Percentiles rank a stretch among this genome's conserved stretches.
Conservation (phyloP, 257 asterid genomes). For the Pogostemon cablin region DNA sequence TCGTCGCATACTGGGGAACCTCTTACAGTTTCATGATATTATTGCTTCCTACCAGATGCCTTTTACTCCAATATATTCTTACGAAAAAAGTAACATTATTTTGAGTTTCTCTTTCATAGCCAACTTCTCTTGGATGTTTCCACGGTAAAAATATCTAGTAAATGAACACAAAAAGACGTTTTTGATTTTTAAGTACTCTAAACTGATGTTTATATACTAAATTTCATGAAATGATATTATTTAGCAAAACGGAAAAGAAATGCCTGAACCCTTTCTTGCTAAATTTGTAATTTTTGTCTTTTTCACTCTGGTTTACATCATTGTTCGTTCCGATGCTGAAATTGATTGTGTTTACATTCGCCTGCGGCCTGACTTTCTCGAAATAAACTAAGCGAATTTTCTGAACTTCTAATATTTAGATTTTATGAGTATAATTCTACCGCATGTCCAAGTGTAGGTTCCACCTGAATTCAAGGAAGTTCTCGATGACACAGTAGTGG, state of each 20-base stretch:
- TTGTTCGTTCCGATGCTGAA: slow-evolving; percentile 22
- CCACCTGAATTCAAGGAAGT: slow-evolving; percentile 89
- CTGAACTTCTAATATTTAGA: background rate
- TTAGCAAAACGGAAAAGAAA: background rate
- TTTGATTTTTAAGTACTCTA: slow-evolving; percentile 10
- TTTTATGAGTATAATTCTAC: slow-evolving; percentile 26
- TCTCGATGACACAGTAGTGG: slow-evolving; percentile 89
- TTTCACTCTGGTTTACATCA: slow-evolving; percentile 20
- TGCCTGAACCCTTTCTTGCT: slow-evolving; percentile 7
- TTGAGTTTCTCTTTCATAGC: slow-evolving; percentile 3
- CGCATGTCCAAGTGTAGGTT: slow-evolving; percentile 59
- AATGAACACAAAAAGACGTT: background rate
- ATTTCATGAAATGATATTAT: background rate
- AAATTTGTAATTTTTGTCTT: background rate
- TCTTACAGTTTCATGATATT: background rate
- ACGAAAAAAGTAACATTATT: slow-evolving; percentile 14
- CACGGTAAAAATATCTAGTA: background rate
- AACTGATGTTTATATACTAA: background rate
- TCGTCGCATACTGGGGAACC: background rate
- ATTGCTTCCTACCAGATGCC: background rate
- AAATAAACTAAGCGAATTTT: slow-evolving; percentile 24
- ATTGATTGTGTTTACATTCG: slow-evolving; percentile 21
- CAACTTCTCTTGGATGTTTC: slow-evolving; percentile 1
- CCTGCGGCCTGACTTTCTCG: slow-evolving; percentile 5
- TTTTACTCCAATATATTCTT: background rate